Percentiles rank a stretch among this genome's conserved stretches.
Evolutionary conservation across 2,329 filamentous ascomycete genomes (phyloP).

Genomic region (Colletotrichum sojae): DNA sequence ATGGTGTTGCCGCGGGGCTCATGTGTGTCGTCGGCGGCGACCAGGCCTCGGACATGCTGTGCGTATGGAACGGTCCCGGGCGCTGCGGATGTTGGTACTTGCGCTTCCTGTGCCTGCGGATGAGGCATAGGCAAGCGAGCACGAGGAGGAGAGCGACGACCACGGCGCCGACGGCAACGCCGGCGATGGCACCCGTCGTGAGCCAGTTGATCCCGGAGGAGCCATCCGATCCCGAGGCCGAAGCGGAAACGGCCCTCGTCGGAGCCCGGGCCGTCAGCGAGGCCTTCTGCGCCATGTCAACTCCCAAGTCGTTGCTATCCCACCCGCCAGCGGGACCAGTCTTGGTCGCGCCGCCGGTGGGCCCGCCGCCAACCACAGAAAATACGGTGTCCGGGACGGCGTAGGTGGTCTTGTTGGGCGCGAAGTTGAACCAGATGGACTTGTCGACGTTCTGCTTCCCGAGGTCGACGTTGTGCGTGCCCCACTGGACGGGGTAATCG

Average conservation of each 20-base stretch:
- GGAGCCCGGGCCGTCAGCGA: conserved; percentile 62
- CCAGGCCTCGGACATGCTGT: conserved; percentile 40
- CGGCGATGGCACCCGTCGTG: conserved; percentile 58
- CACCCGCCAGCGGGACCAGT: conserved; percentile 65
- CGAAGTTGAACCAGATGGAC: conserved; percentile 66
- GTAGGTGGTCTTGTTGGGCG: conserved; percentile 65
- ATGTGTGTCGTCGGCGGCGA: conserved; percentile 34
- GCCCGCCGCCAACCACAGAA: conserved; percentile 64
- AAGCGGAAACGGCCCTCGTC: conserved; percentile 58
- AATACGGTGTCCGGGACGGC: conserved; percentile 67
- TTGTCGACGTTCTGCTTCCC: conserved; percentile 63
- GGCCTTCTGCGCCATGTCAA: conserved; percentile 68
- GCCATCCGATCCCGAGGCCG: not conserved
- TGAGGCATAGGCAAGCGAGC: conserved; percentile 46
- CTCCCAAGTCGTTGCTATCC: conserved; percentile 63
- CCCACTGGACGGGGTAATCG: conserved; percentile 67
- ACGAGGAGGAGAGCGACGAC: conserved; percentile 47
- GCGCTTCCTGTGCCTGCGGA: conserved; percentile 47
- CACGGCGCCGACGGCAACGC: conserved; percentile 56
- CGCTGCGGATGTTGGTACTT: conserved; percentile 5
- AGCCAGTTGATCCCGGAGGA: conserved; percentile 40
- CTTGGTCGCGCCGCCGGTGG: conserved; percentile 67
- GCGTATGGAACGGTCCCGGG: conserved; percentile 24
- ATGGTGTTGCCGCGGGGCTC: conserved; percentile 26
- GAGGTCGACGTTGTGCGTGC: conserved; percentile 69